phyloP scores from a whole-genome alignment of 768 basidiomycete species.

The Pisolithus tinctorius region DNA sequence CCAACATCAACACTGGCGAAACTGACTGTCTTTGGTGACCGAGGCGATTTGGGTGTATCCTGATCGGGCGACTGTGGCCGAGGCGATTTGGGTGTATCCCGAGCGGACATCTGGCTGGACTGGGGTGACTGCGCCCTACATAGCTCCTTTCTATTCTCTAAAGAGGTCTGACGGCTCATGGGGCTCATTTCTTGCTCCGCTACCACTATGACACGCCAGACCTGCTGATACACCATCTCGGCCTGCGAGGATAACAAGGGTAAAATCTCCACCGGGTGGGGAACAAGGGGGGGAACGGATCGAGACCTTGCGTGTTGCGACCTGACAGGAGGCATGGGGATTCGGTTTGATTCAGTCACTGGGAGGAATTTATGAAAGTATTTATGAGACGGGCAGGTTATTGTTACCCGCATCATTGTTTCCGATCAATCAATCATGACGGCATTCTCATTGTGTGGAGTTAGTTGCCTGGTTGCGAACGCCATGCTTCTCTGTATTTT shows the following conservation, averaged over 20 bases:
- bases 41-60: no score
- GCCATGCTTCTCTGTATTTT: no score
- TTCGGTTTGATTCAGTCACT: no score
- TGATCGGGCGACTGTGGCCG: not conserved
- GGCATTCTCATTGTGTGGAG: no score
- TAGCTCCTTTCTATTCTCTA: not conserved
- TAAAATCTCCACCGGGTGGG: not conserved
- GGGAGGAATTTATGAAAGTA: no score
- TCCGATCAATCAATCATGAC: no score
- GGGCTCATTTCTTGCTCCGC: not conserved
- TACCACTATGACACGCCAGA: not conserved
- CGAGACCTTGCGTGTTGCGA: no score
- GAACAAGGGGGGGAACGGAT: not conserved
- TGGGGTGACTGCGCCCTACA: not conserved
- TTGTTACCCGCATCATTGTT: no score
- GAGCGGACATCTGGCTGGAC: not conserved
- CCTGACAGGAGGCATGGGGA: no score
- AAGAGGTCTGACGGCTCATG: not conserved
- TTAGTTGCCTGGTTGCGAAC: no score
- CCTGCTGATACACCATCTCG: not conserved
- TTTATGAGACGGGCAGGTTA: no score
- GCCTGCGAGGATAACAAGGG: not conserved
- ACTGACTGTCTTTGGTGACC: not conserved
- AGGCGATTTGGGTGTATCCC: no score
- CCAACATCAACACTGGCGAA: not conserved